phyloP scores from a whole-genome alignment of 1,139 yeast genomes.

The Taphrina flavorubra region DNA sequence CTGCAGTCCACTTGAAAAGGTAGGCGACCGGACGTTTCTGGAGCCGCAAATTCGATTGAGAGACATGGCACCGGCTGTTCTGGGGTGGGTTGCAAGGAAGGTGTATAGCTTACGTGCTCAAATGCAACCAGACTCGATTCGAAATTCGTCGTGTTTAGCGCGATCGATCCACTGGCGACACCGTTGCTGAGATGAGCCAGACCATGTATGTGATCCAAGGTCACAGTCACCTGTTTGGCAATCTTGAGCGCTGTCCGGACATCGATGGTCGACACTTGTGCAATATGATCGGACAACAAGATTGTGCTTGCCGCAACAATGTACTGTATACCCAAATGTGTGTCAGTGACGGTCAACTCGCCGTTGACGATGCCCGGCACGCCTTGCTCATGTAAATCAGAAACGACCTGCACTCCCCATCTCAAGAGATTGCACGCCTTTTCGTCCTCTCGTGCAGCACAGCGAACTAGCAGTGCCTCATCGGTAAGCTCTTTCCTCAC shows the following conservation, averaged over 20 bases:
- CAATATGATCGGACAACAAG: background rate
- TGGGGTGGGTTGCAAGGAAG: background rate
- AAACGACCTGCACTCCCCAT: background rate
- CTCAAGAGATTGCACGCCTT: background rate
- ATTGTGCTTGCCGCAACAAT: background rate
- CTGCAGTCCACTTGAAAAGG: slow-evolving; percentile 57
- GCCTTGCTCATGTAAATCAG: background rate
- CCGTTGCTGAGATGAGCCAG: background rate
- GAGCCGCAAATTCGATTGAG: slow-evolving; percentile 8
- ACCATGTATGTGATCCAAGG: background rate
- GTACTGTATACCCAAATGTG: background rate
- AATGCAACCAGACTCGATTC: background rate
- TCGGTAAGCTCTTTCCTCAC: background rate
- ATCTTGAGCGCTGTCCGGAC: background rate
- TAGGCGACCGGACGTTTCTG: slow-evolving; percentile 52
- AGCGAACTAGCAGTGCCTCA: background rate
- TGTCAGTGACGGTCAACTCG: background rate
- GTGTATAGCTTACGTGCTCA: background rate
- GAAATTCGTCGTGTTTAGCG: background rate
- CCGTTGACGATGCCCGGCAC: background rate
- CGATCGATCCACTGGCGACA: background rate
- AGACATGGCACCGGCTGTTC: background rate
- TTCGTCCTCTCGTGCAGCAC: slow-evolving; percentile 3
- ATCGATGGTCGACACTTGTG: background rate
- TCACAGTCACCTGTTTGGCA: background rate